Conservation (phyloP, 2,329 filamentous ascomycete genomes). For the Ophiostoma populinum region DNA sequence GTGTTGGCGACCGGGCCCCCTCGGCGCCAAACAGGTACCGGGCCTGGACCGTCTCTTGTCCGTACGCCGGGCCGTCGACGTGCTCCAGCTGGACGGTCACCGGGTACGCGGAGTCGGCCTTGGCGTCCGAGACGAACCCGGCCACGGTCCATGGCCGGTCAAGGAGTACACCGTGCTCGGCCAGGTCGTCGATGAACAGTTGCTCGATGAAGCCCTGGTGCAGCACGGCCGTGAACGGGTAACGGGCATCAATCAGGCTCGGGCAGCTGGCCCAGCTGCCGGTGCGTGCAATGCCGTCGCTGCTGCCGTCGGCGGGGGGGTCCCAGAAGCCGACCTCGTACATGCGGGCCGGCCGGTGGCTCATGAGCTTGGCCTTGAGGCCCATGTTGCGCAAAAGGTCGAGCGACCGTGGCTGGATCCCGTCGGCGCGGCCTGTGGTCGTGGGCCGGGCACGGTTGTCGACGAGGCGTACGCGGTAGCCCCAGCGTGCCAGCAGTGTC, state of each 20-base stretch:
- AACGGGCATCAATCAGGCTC: conserved; percentile 58
- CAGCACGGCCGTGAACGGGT: conserved; percentile 52
- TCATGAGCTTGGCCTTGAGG: conserved; percentile 76
- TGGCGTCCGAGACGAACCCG: conserved; percentile 41
- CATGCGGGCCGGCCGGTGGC: conserved; percentile 69
- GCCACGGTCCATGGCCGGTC: conserved; percentile 49
- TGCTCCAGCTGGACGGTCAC: conserved; percentile 65
- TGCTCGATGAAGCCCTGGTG: conserved; percentile 58
- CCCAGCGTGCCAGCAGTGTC: conserved; percentile 77
- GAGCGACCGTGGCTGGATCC: conserved; percentile 77
- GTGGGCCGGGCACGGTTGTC: conserved; percentile 81
- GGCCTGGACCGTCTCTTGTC: conserved; percentile 46
- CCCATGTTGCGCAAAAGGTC: conserved; percentile 82
- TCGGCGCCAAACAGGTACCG: conserved; percentile 60
- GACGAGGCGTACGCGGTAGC: conserved; percentile 88
- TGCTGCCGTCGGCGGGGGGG: conserved; percentile 32
- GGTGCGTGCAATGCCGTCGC: conserved; percentile 43
- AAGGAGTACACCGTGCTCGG: conserved; percentile 40
- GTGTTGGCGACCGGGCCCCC: conserved; percentile 49
- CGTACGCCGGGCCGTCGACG: conserved; percentile 44
- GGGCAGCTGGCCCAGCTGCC: conserved; percentile 79
- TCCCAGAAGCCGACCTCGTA: conserved; percentile 66
- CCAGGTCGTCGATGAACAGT: conserved; percentile 49
- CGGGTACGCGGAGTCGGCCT: conserved; percentile 41
- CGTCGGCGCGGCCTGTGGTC: conserved; percentile 70